Conservation (phyloP, 306 rosid genomes). For the Astragalus membranaceus region DNA sequence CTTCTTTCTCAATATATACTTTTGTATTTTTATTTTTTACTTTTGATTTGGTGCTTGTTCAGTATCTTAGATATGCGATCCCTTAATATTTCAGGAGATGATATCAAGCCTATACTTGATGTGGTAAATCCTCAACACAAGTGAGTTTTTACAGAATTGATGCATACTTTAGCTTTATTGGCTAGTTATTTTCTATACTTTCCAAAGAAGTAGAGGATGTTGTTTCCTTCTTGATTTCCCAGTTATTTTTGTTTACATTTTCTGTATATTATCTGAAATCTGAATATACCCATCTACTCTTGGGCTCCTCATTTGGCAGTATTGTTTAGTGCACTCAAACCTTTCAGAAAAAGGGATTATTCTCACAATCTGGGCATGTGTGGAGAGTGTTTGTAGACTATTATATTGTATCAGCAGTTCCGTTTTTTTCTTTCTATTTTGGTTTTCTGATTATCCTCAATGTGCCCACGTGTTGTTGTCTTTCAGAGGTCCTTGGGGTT, state of each 20-base stretch:
- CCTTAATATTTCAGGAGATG: constrained; percentile 45
- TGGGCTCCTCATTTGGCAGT: neutral
- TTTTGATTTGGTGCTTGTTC: constrained; percentile 1
- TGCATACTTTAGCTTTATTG: neutral
- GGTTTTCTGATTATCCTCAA: constrained; percentile 14
- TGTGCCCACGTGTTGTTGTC: constrained; percentile 13
- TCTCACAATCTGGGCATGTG: neutral
- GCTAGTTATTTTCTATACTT: neutral
- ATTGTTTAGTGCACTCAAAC: constrained; percentile 1
- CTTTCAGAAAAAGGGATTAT: neutral
- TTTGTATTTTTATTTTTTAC: neutral
- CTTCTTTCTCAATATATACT: neutral
- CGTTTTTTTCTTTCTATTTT: neutral
- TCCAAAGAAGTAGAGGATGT: neutral
- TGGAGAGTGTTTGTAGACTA: neutral
- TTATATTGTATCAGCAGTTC: constrained; percentile 1
- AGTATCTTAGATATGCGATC: constrained; percentile 8
- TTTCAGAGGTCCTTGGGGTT: constrained; percentile 96
- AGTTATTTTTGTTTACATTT: neutral
- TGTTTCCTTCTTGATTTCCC: neutral
- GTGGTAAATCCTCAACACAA: constrained; percentile 79
- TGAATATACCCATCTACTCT: neutral
- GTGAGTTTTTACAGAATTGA: constrained; percentile 41
- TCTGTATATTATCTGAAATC: neutral
- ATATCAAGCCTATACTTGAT: constrained; percentile 62